Conservation (phyloP, 2,329 filamentous ascomycete genomes). For the Biscogniauxia sp. region DNA sequence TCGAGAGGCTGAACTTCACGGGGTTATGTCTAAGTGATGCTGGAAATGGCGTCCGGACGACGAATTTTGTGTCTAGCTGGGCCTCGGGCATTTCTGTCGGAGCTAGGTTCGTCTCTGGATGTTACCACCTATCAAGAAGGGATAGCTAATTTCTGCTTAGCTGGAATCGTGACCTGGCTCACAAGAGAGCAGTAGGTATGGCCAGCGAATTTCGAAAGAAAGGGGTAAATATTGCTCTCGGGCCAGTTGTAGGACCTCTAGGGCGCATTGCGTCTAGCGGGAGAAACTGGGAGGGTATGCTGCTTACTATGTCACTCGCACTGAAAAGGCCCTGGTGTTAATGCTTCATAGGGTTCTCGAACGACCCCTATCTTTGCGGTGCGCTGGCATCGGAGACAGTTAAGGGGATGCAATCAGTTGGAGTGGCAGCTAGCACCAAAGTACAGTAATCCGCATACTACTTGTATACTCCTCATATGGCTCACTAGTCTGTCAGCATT, state of each 20-base stretch:
- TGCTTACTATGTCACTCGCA: background rate
- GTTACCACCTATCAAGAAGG: background rate
- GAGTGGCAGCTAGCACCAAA: conserved; percentile 66
- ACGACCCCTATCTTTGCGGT: conserved; percentile 61
- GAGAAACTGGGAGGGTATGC: conserved; percentile 60
- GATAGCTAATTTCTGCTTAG: conserved; percentile 47
- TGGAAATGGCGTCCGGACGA: conserved; percentile 30
- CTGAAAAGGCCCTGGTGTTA: background rate
- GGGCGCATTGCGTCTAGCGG: conserved; percentile 61
- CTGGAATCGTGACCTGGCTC: conserved; percentile 73
- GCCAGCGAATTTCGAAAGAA: conserved; percentile 73
- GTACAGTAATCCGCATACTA: conserved; percentile 24
- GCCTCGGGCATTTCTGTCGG: conserved; percentile 59
- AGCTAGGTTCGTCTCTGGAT: conserved; percentile 29
- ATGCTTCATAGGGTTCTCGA: conserved; percentile 33
- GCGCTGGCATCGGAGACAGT: conserved; percentile 52
- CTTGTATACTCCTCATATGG: no score
- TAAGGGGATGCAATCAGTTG: conserved; percentile 64
- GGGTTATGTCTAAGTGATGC: conserved; percentile 40
- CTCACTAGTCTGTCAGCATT: conserved; percentile 45
- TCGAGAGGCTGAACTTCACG: conserved; percentile 38
- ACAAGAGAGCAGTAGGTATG: conserved; percentile 68
- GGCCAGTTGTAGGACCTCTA: conserved; percentile 69
- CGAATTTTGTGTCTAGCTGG: conserved; percentile 43
- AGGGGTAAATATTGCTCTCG: conserved; percentile 75